Percentiles rank a stretch among this genome's conserved stretches.
These are phyloP conservation scores for Citrus mangshanensis DNA, from an alignment of 345 rosid species.

Conservation along the genomic window DNA sequence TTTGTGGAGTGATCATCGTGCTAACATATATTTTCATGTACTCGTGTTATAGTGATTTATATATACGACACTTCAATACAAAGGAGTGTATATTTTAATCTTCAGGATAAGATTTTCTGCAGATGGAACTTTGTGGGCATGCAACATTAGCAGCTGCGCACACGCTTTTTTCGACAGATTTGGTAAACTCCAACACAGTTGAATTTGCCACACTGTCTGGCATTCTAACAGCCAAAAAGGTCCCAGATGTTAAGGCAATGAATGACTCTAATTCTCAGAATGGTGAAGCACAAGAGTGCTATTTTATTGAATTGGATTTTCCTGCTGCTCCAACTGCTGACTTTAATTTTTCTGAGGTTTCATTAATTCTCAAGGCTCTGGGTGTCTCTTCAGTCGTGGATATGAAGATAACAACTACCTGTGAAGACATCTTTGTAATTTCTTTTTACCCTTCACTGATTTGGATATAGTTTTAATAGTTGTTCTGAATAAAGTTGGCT, in stretches of 20 bases:
- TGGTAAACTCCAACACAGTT: slow-evolving; percentile 44
- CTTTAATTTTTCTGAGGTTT: slow-evolving; percentile 25
- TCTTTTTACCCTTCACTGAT: background rate
- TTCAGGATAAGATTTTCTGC: slow-evolving; percentile 4
- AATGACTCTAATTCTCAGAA: slow-evolving; percentile 20
- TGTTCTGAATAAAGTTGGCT: background rate
- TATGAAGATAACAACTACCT: slow-evolving; percentile 37
- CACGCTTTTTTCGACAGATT: slow-evolving; percentile 47
- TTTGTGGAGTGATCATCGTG: background rate
- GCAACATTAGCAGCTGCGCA: slow-evolving; percentile 87
- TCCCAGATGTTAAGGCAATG: slow-evolving; percentile 21
- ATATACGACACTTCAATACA: background rate
- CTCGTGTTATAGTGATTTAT: background rate
- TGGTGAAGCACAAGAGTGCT: slow-evolving; percentile 31
- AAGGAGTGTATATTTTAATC: background rate
- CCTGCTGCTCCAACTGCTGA: slow-evolving; percentile 41
- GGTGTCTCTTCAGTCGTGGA: slow-evolving; percentile 49
- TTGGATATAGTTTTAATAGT: background rate
- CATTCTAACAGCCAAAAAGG: slow-evolving; percentile 56
- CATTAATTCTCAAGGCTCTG: slow-evolving; percentile 46
- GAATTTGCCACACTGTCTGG: slow-evolving; percentile 74
- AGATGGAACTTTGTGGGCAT: slow-evolving; percentile 86
- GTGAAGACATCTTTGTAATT: slow-evolving; percentile 47
- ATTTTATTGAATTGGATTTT: slow-evolving; percentile 53
- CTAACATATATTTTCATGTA: background rate